phyloP scores from a whole-genome alignment of 495 filamentous ascomycete genomes.

The Rostrohypoxylon terebratum region DNA sequence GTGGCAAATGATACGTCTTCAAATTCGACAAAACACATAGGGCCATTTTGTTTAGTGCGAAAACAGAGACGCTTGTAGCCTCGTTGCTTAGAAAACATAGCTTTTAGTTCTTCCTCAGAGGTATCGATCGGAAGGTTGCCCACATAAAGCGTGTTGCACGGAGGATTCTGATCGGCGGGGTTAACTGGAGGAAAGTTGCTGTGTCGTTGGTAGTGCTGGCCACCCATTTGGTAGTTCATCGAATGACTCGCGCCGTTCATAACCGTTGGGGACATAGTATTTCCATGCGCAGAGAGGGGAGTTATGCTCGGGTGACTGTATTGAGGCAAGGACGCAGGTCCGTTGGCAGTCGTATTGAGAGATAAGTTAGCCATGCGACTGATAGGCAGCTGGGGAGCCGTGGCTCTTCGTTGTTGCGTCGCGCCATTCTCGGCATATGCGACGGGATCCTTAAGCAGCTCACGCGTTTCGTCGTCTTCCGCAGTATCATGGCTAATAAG shows the following conservation, averaged over 20 bases:
- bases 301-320: slow-evolving; percentile 61
- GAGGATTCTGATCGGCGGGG: slow-evolving; percentile 96
- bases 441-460: slow-evolving; percentile 84
- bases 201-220: slow-evolving; percentile 68
- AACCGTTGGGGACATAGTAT: slow-evolving; percentile 70
- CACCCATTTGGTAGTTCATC: slow-evolving; percentile 66
- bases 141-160: slow-evolving; percentile 98
- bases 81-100: slow-evolving; percentile 91
- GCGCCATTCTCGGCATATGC: slow-evolving; percentile 85
- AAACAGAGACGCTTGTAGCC: slow-evolving; percentile 97
- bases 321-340: slow-evolving; percentile 64
- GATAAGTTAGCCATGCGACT: slow-evolving; percentile 77
- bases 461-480: slow-evolving; percentile 85
- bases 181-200: slow-evolving; percentile 89
- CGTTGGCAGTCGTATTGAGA: slow-evolving; percentile 68
- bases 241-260: slow-evolving; percentile 59
- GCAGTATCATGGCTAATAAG: slow-evolving; percentile 84
- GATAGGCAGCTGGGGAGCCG: slow-evolving; percentile 79
- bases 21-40: slow-evolving; percentile 99
- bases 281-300: slow-evolving; percentile 60
- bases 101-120: slow-evolving; percentile 95
- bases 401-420: slow-evolving; percentile 71
- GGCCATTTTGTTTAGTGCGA: slow-evolving; percentile 97
- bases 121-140: slow-evolving; percentile 95
- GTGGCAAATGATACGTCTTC: slow-evolving; percentile 95